Evolutionary conservation across 1,284 basidiomycete genomes (phyloP).

Genomic region (Sanghuangporus sanghuang): DNA sequence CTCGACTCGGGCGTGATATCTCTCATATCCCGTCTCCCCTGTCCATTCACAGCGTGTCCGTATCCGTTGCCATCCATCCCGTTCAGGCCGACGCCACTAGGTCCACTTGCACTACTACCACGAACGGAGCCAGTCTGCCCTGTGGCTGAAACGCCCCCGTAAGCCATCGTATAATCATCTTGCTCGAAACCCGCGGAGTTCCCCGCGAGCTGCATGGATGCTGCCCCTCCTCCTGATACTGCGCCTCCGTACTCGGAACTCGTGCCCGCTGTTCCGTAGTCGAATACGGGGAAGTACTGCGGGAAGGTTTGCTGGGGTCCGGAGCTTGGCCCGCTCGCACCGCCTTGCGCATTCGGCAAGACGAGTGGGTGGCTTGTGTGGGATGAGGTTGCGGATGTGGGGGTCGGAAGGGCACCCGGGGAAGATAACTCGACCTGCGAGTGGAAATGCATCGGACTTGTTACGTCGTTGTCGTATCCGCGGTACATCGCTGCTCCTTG

Average conservation of each 20-base stretch:
- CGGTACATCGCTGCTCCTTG: neutral
- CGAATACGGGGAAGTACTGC: conserved; percentile 72
- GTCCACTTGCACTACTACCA: neutral
- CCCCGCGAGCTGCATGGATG: conserved; percentile 2
- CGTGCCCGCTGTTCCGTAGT: conserved; percentile 45
- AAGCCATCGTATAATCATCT: conserved; percentile 4
- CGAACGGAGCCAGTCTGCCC: neutral
- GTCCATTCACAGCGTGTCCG: neutral
- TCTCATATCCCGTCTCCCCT: neutral
- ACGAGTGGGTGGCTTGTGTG: conserved; percentile 17
- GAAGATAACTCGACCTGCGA: conserved; percentile 9
- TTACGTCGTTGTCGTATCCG: neutral
- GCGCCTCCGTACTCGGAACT: conserved; percentile 14
- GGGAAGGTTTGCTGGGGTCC: conserved; percentile 38
- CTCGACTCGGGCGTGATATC: conserved; percentile 20
- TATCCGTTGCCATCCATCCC: neutral
- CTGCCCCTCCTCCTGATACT: neutral
- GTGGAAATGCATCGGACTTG: conserved; percentile 11
- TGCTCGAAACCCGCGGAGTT: conserved; percentile 4
- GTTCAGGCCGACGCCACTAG: neutral
- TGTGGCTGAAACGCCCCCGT: neutral
- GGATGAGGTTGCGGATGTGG: conserved; percentile 7
- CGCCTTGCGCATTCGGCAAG: conserved; percentile 18
- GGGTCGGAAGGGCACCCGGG: conserved; percentile 27
- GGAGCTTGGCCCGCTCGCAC: conserved; percentile 13